Evolutionary conservation across 352 stramenopile species (phyloP).

Genomic region (Phytopythium sindhum): DNA sequence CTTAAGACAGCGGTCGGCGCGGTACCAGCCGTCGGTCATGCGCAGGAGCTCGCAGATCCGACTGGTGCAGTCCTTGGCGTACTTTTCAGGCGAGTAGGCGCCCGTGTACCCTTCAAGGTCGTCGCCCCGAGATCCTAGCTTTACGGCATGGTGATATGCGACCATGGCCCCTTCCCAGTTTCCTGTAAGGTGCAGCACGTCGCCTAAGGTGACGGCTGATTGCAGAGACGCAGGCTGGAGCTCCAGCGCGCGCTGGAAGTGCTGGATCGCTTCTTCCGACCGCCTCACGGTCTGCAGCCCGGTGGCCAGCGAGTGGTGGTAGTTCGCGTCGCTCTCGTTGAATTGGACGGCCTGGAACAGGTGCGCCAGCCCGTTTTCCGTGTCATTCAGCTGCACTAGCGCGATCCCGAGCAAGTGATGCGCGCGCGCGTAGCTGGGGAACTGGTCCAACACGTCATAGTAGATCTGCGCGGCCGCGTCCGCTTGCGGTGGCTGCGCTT

Average conservation of each 20-base stretch:
- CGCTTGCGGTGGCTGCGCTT: slow-evolving; percentile 15
- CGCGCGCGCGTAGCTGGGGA: slow-evolving; percentile 40
- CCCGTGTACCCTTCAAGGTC: background rate
- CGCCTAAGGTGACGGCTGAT: slow-evolving; percentile 49
- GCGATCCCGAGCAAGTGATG: slow-evolving; percentile 51
- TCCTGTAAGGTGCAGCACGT: slow-evolving; percentile 33
- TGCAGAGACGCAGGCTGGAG: slow-evolving; percentile 41
- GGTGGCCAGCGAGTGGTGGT: slow-evolving; percentile 53
- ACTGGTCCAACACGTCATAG: slow-evolving; percentile 40
- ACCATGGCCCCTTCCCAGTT: slow-evolving; percentile 59
- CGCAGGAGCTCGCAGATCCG: slow-evolving; percentile 56
- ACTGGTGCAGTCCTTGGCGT: slow-evolving; percentile 27
- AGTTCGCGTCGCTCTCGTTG: slow-evolving; percentile 43
- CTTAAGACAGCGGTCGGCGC: slow-evolving; percentile 50
- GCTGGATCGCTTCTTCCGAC: slow-evolving; percentile 39
- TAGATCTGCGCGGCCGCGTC: slow-evolving; percentile 42
- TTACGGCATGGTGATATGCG: slow-evolving; percentile 47
- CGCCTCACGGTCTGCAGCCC: slow-evolving; percentile 40
- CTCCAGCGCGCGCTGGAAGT: slow-evolving; percentile 48
- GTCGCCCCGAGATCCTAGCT: background rate
- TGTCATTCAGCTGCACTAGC: slow-evolving; percentile 38
- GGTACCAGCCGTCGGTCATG: slow-evolving; percentile 38
- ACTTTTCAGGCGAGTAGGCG: slow-evolving; percentile 5
- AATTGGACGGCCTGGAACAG: slow-evolving; percentile 37
- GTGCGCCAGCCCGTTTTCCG: slow-evolving; percentile 23